Base-by-base conservation (phyloP, 441 rosid species). In the Pelargonium citronellum region DNA sequence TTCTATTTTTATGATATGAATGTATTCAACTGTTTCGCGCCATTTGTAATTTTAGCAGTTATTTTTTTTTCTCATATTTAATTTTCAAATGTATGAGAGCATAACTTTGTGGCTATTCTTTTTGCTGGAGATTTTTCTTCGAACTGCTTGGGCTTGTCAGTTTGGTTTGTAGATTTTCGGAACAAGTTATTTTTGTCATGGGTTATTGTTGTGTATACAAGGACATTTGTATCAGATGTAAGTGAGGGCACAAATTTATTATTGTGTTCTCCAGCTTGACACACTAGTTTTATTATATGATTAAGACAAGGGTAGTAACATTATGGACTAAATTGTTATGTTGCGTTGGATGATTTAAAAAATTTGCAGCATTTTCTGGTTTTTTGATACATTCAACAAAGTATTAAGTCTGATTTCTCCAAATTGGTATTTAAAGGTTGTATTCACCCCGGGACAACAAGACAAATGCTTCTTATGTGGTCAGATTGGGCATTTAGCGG, bases 391-490 rank as follows among this genome's bases (percentile, higher is more conserved):
- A 9, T 8, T 8, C n/a, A 9, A 44, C 41, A 44, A 7, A 8
- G 11, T 22, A 15, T 16, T 6, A 37, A 37, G 62, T 61, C 47
- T 37, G 30, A 70, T 67, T 17, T 69, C 41, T 68, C 44, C 8
- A 64, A 77, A 60, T 22, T 78, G 67, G 16, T 77, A 71, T 70
- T 30, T 66, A 63, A 78, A 95, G 99, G 72, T 95, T 77, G 98
- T 95, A 43, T 89, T 90, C 71, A 88, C 91, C 27, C 97, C 97
- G 16, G 97, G 99, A 70, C 96, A 86, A 74, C 87, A 92, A 77
- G 91, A 87, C 79, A 92, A 92, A 78, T 95, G 99, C 85, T 89
- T 92, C 81, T 65, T 90, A 64, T 95, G 99, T 77, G 99, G 98
- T 81, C 99, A 95, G 73, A 76, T 88, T 81, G 99, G 99, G 49